phyloP scores from a whole-genome alignment of 495 filamentous ascomycete genomes.

The Coniosporium apollinis region DNA sequence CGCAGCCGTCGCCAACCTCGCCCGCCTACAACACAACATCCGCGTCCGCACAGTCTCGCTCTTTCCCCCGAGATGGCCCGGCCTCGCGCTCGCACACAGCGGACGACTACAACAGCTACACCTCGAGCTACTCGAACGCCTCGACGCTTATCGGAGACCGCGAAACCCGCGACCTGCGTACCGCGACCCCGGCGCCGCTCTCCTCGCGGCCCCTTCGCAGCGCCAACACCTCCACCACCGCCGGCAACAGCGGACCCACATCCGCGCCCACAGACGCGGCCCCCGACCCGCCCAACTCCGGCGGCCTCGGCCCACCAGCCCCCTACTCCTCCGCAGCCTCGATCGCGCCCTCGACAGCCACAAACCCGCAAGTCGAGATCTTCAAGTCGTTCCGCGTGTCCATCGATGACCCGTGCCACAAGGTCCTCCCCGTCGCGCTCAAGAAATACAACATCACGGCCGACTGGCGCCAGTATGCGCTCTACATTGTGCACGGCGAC shows the following conservation, averaged over 20 bases:
- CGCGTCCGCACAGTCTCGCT: conserved; percentile 24
- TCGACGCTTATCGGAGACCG: conserved; percentile 1
- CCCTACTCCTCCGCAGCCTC: conserved; percentile 29
- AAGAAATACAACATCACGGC: conserved; percentile 97
- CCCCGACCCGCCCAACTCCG: conserved; percentile 19
- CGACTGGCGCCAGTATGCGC: conserved; percentile 89
- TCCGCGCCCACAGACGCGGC: neutral
- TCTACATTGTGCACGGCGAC: conserved; percentile 96
- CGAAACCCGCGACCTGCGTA: neutral
- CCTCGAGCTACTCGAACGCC: conserved; percentile 1
- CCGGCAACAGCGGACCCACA: neutral
- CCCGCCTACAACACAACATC: conserved; percentile 40
- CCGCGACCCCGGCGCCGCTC: neutral
- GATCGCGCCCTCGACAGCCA: conserved; percentile 23
- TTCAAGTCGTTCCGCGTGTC: conserved; percentile 96
- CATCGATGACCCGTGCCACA: conserved; percentile 95
- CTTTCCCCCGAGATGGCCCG: conserved; percentile 29
- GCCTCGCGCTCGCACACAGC: conserved; percentile 16
- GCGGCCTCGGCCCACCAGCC: conserved; percentile 34
- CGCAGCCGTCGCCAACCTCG: conserved; percentile 73
- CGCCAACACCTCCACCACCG: neutral
- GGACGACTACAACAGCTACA: conserved; percentile 1
- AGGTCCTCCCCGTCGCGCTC: conserved; percentile 85
- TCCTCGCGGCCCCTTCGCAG: neutral
- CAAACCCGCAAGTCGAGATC: conserved; percentile 55